phyloP scores from a whole-genome alignment of 257 asterid genomes.

The Penstemon newberryi region DNA sequence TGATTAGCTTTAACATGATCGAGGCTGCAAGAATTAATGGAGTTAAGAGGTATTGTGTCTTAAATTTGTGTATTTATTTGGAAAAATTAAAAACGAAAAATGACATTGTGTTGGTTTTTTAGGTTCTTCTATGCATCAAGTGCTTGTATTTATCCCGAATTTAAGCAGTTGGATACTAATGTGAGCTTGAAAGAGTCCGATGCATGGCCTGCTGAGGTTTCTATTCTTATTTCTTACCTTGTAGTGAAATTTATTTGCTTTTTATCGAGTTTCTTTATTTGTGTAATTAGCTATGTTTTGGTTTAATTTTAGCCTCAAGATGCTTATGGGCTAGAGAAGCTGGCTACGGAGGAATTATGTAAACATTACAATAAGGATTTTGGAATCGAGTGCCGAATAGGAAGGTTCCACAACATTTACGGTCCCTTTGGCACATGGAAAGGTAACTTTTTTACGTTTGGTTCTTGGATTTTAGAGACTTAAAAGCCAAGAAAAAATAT shows the following conservation, averaged over 20 bases:
- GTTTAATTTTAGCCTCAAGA: conserved; percentile 68
- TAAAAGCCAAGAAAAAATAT: no score
- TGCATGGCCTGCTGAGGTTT: conserved; percentile 97
- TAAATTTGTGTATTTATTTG: not conserved
- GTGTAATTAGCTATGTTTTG: conserved; percentile 6
- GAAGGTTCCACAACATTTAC: conserved; percentile 90
- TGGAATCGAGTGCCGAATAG: conserved; percentile 84
- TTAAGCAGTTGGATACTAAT: conserved; percentile 79
- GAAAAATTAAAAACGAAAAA: not conserved
- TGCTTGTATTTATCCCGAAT: conserved; percentile 89
- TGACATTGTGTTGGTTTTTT: conserved; percentile 6
- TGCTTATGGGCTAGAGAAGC: conserved; percentile 86
- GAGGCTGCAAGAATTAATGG: conserved; percentile 81
- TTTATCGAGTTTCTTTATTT: not conserved
- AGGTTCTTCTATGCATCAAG: conserved; percentile 90
- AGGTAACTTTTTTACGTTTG: conserved; percentile 39
- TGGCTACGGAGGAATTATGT: conserved; percentile 79
- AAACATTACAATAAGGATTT: conserved; percentile 90
- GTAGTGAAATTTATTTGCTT: conserved; percentile 5
- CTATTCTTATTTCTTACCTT: conserved; percentile 9
- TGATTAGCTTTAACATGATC: conserved; percentile 88
- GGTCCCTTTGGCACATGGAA: conserved; percentile 98
- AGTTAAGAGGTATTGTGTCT: conserved; percentile 57
- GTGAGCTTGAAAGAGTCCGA: conserved; percentile 92
- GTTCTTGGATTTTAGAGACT: no score